These are phyloP conservation scores for Ensete ventricosum DNA, from an alignment of 176 grass and related monocot species.

Conservation along the genomic window DNA sequence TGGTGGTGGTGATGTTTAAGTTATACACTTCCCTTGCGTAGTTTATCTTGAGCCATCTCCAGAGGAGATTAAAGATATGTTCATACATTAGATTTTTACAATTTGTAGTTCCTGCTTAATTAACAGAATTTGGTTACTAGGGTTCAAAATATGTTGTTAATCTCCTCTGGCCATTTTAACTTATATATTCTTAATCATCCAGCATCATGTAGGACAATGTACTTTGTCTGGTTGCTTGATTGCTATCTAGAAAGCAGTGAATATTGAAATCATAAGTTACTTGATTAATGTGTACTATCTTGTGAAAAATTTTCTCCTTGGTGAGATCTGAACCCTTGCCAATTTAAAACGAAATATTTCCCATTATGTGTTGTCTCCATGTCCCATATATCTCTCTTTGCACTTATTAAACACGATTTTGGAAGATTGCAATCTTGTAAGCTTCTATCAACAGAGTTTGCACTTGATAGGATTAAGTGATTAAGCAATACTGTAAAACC, in stretches of 20 bases:
- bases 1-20: background rate
- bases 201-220: background rate
- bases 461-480: background rate
- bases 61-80: background rate
- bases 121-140: too few relatives aligned
- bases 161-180: background rate
- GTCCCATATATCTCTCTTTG: too few relatives aligned
- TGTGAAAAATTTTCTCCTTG: background rate
- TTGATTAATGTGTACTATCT: background rate
- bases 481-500: background rate
- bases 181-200: background rate
- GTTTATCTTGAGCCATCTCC: background rate
- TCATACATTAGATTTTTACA: background rate
- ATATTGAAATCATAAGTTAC: background rate
- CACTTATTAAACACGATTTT: too few relatives aligned
- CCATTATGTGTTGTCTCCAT: too few relatives aligned
- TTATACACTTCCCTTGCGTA: background rate
- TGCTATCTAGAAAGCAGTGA: background rate
- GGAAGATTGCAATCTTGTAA: too few relatives aligned
- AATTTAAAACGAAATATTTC: too few relatives aligned
- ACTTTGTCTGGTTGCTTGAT: background rate
- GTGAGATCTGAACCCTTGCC: too few relatives aligned
- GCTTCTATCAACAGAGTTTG: too few relatives aligned
- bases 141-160: background rate
- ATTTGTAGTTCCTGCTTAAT: background rate